Conservation (phyloP, 495 filamentous ascomycete genomes). For the Trypethelium eluteriae region DNA sequence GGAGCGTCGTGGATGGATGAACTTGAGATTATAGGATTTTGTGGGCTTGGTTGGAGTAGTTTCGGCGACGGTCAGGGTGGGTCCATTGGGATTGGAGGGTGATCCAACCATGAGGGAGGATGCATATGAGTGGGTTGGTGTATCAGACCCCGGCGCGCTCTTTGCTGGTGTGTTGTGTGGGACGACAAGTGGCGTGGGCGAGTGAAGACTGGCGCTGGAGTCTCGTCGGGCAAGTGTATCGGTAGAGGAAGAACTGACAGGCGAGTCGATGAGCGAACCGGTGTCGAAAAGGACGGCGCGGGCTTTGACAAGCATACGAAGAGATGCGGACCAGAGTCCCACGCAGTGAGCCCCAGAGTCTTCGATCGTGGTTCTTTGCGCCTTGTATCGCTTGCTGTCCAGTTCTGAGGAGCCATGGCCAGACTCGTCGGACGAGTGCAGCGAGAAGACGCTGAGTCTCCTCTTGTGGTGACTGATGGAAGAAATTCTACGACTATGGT, state of each 20-base stretch:
- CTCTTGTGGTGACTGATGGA: slow-evolving; percentile 9
- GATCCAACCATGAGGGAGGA: background rate
- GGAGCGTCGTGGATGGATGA: background rate
- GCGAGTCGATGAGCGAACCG: background rate
- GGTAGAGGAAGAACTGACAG: background rate
- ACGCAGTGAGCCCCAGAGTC: slow-evolving; percentile 17
- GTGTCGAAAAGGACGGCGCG: slow-evolving; percentile 6
- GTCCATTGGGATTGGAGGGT: background rate
- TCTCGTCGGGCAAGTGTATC: background rate
- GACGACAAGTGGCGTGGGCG: background rate
- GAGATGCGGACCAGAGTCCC: slow-evolving; percentile 24
- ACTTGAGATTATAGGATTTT: background rate
- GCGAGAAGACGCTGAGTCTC: slow-evolving; percentile 19
- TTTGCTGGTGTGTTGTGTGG: background rate
- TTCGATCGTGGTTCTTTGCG: slow-evolving; percentile 26
- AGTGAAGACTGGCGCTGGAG: background rate
- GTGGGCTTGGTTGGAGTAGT: background rate
- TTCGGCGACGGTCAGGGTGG: background rate
- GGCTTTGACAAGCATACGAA: slow-evolving; percentile 14
- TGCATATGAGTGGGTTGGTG: background rate
- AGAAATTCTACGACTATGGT: slow-evolving; percentile 13
- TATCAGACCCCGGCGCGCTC: background rate
- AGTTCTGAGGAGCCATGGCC: slow-evolving; percentile 20
- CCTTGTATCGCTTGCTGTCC: slow-evolving; percentile 24
- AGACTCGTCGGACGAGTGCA: slow-evolving; percentile 13